Evolutionary conservation across 257 asterid species (phyloP).

Genomic region (Salvia splendens): DNA sequence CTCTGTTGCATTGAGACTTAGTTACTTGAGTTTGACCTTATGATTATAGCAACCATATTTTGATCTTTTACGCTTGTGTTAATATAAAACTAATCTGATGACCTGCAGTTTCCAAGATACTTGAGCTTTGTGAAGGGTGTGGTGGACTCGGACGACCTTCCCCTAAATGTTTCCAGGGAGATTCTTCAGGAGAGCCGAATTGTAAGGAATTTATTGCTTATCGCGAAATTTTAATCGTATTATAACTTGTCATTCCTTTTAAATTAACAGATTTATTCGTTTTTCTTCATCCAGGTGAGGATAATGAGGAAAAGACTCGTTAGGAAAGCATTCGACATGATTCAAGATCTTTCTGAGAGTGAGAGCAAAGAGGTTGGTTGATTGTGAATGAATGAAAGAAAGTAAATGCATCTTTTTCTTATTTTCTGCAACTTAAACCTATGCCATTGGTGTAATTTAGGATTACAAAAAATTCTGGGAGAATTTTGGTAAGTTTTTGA

Average conservation of each 20-base stretch:
- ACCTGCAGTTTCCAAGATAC: conserved; percentile 92
- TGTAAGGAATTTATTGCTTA: conserved; percentile 48
- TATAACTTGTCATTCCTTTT: neutral
- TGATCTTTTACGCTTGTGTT: neutral
- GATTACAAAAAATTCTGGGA: conserved; percentile 99
- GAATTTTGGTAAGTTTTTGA: conserved; percentile 88
- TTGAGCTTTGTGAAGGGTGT: conserved; percentile 97
- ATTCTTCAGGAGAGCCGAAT: conserved; percentile 99
- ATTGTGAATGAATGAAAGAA: conserved; percentile 10
- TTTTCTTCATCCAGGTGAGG: conserved; percentile 64
- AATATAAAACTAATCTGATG: conserved; percentile 24
- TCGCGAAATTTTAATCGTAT: neutral
- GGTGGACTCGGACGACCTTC: conserved; percentile 97
- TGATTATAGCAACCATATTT: neutral
- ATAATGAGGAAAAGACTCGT: conserved; percentile 97
- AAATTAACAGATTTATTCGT: neutral
- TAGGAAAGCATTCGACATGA: conserved; percentile 97
- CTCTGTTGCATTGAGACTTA: conserved; percentile 11
- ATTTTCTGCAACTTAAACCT: neutral
- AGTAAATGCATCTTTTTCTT: neutral
- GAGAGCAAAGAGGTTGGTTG: conserved; percentile 87
- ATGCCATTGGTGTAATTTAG: conserved; percentile 40
- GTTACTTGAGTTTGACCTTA: neutral
- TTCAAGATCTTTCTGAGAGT: conserved; percentile 93
- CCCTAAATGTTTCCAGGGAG: conserved; percentile 97